Evolutionary conservation across 2,329 filamentous ascomycete genomes (phyloP).

Genomic region (Paracorniculantispora psalliotae): DNA sequence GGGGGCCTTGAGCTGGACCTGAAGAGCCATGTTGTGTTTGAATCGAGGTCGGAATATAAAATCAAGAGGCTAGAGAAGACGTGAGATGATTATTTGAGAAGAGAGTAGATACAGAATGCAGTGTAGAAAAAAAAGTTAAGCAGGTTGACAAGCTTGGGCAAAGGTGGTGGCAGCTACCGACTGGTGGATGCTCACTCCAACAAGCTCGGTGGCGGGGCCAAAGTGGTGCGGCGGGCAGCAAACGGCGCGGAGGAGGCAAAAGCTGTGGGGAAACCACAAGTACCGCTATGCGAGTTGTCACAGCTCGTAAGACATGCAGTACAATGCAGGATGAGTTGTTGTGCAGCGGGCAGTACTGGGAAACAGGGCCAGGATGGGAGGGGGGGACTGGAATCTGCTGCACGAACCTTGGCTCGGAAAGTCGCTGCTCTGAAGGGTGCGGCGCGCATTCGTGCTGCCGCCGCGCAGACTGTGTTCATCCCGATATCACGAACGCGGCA

Average conservation of each 20-base stretch:
- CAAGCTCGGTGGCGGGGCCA: neutral
- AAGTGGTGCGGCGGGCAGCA: neutral
- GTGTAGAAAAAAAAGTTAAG: neutral
- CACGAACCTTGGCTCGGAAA: neutral
- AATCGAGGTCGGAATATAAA: neutral
- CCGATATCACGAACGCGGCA: too few relatives aligned
- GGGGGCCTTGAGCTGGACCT: constrained; percentile 28
- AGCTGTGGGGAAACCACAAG: neutral
- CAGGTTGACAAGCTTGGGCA: neutral
- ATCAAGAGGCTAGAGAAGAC: neutral
- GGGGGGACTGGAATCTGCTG: neutral
- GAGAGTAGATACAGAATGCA: neutral
- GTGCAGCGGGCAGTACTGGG: neutral
- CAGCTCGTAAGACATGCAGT: neutral
- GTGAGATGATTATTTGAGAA: neutral
- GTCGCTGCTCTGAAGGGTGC: neutral
- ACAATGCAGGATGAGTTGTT: neutral
- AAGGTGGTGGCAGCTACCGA: neutral
- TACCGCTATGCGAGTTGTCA: neutral
- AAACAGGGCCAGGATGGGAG: neutral
- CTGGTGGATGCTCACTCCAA: neutral
- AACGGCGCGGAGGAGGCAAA: neutral
- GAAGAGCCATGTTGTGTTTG: constrained; percentile 14
- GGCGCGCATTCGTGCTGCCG: neutral
- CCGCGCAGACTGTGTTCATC: neutral